Percentiles rank a stretch among this genome's conserved stretches.
Conservation (phyloP, 164 flowering plant genomes). For the Dillenia turbinata region DNA sequence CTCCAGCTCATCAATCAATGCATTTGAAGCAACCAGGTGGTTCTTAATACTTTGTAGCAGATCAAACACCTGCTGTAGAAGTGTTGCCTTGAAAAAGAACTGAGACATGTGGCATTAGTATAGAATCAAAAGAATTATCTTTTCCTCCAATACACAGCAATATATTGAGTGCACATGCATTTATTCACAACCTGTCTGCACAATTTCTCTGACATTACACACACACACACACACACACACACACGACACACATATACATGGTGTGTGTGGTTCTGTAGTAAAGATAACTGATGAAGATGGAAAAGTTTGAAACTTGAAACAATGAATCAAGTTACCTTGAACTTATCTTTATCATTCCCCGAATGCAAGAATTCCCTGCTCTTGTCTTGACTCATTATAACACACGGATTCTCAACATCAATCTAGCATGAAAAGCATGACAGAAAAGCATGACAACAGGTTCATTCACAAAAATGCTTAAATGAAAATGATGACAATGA, state of each 20-base stretch:
- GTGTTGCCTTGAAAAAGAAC: conserved; percentile 98
- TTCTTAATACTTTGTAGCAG: conserved; percentile 40
- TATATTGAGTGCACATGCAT: no score
- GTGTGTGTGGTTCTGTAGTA: no score
- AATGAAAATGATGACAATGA: conserved; percentile 10
- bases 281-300: no score
- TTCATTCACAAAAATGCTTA: no score
- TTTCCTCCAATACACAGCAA: no score
- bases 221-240: no score
- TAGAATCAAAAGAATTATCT: background rate
- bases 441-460: no score
- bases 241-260: no score
- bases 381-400: conserved; percentile 96
- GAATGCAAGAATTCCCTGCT: conserved; percentile 98
- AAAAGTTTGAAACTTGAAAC: no score
- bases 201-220: no score
- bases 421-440: conserved; percentile 38
- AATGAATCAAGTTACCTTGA: conserved; percentile 48
- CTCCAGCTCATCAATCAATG: conserved; percentile 55
- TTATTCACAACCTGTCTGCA: no score
- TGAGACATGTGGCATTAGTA: conserved; percentile 25
- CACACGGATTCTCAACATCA: conserved; percentile 99
- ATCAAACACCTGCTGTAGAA: conserved; percentile 87
- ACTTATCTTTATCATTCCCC: conserved; percentile 90
- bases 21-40: conserved; percentile 46